phyloP scores from a whole-genome alignment of 2,329 filamentous ascomycete genomes.

The Botrytis deweyae region DNA sequence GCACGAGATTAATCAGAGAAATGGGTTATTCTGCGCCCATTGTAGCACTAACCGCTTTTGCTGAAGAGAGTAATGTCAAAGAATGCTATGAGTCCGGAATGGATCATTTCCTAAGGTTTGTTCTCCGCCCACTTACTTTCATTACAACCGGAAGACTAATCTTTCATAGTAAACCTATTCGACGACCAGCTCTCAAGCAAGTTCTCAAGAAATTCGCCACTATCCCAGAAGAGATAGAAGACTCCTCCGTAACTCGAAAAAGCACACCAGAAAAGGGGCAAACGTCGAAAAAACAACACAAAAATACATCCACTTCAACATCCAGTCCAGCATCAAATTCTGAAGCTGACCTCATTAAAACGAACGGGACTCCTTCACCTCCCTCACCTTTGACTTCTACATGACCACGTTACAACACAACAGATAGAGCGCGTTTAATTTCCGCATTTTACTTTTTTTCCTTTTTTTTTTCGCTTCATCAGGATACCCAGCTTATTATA shows the following conservation, averaged over 20 bases:
- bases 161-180: constrained; percentile 61
- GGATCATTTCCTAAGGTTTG: constrained; percentile 72
- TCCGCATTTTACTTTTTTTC: neutral
- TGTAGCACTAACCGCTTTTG: constrained; percentile 85
- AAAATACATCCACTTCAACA: neutral
- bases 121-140: neutral
- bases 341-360: neutral
- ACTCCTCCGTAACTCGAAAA: constrained; percentile 43
- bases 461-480: neutral
- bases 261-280: constrained; percentile 11
- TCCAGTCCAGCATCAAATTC: neutral
- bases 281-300: constrained; percentile 2
- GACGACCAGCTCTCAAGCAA: constrained; percentile 80
- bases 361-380: constrained; percentile 3
- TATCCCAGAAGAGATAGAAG: constrained; percentile 65
- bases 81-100: constrained; percentile 87
- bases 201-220: constrained; percentile 82
- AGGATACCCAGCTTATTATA: constrained; percentile 21
- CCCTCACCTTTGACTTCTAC: constrained; percentile 2
- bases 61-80: constrained; percentile 84
- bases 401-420: neutral
- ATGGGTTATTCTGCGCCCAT: constrained; percentile 88
- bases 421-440: neutral
- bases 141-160: constrained; percentile 21
- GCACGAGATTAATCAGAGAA: constrained; percentile 78